Evolutionary conservation across 306 rosid genomes (phyloP).

Genomic region (Glycine latifolia): DNA sequence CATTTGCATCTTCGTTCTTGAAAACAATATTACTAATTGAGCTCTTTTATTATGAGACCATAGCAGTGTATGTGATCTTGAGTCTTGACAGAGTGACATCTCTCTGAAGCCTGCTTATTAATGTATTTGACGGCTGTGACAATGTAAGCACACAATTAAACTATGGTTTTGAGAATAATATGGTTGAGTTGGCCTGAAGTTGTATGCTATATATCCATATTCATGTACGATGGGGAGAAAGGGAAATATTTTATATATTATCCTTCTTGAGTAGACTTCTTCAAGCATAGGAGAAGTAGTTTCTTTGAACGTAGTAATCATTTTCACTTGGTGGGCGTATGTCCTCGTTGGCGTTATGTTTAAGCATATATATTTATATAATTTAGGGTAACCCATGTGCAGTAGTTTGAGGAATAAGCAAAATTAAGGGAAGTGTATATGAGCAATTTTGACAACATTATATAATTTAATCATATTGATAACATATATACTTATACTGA

Average conservation of each 20-base stretch:
- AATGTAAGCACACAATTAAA: conserved; percentile 18
- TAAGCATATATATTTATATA: conserved; percentile 35
- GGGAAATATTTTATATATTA: conserved; percentile 24
- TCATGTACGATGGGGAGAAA: conserved; percentile 42
- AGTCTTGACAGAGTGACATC: background rate
- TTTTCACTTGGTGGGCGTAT: conserved; percentile 33
- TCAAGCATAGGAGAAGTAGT: conserved; percentile 30
- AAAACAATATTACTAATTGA: too few relatives aligned
- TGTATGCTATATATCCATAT: conserved; percentile 41
- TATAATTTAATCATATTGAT: background rate
- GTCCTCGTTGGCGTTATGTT: conserved; percentile 43
- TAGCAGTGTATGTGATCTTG: background rate
- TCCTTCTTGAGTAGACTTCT: conserved; percentile 38
- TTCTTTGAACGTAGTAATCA: conserved; percentile 49
- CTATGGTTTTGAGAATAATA: conserved; percentile 10
- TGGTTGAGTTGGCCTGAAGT: conserved; percentile 46
- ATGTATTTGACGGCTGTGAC: conserved; percentile 42
- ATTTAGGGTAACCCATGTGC: conserved; percentile 63
- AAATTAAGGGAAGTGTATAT: background rate
- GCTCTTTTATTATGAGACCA: too few relatives aligned
- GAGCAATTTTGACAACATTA: conserved; percentile 28
- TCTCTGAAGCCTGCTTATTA: background rate
- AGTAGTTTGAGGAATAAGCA: conserved; percentile 54
- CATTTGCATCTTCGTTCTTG: too few relatives aligned
- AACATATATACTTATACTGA: background rate